Base-by-base conservation (phyloP, 345 rosid genomes). In the Salix viminalis region DNA sequence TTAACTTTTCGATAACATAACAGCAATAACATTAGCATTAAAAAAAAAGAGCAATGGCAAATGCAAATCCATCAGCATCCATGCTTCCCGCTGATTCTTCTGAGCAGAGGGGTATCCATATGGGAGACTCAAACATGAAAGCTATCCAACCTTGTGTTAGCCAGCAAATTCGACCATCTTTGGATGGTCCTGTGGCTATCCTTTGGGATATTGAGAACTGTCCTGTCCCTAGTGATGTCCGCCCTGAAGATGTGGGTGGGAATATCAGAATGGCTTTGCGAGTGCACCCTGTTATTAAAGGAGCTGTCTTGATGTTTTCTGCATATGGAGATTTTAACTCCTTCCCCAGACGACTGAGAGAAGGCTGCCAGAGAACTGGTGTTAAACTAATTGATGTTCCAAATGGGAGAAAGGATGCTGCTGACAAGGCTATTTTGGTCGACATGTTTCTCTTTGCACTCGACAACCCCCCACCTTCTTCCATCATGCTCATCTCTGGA, bases 181-280 rank as follows among this genome's bases (percentile, higher is more conserved):
- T 79, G 5, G 89, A 89, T 73, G 93, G 97, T 81, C 94, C 98
- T 15, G 85, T 89, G 14, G 95, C 95, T 10, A 89, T 96, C 73
- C 92, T 96, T 28, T 94, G 99, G 99, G 98, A 96, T 81, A 96
- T 94, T 23, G 97, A 96, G 81, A 96, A 96, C 75, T 94, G 98
- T 77, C 94, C 90, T 52, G 93, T 96, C 14, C 99, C 98, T 5
- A 90, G 90, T 73, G 99, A 89, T 81, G 93, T 92, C 10, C 93
- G 97, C 73, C 90, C 98, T 2, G 98, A 96, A 83, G 99, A 94
- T 75, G 97, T 96, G 3, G 97, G 90, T 2, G 89, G 95, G 70
- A 94, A 94, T 79, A 94, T 96, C 70, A 83, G 99, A 84, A 92
- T 87, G 93, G 99, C 99, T 71, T 83, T 96, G 79, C 87, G 84